These are phyloP conservation scores for Daldinia decipiens DNA, from an alignment of 495 filamentous ascomycete species.

Conservation along the genomic window DNA sequence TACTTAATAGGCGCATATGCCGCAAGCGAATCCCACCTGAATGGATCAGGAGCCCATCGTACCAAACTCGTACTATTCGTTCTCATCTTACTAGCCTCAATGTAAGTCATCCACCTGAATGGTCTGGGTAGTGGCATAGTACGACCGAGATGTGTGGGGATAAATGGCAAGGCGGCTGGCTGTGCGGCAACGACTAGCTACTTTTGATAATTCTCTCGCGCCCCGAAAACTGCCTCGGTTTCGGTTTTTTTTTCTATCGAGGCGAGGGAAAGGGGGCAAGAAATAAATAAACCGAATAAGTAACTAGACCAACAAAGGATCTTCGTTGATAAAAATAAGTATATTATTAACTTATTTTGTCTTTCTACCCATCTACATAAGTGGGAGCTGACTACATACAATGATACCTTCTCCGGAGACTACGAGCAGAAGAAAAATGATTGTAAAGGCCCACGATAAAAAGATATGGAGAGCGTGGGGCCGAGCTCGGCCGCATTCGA, in stretches of 20 bases:
- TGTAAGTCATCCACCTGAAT: conserved; percentile 46
- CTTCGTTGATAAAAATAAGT: conserved; percentile 13
- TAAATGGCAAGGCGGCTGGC: conserved; percentile 25
- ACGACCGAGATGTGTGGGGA: conserved; percentile 46
- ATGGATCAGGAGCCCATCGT: conserved; percentile 43
- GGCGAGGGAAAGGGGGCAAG: conserved; percentile 8
- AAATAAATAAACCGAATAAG: neutral
- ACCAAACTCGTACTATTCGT: conserved; percentile 45
- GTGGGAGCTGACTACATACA: conserved; percentile 32
- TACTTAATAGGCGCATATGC: conserved; percentile 41
- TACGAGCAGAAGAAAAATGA: conserved; percentile 22
- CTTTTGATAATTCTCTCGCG: conserved; percentile 16
- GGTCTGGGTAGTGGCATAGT: conserved; percentile 41
- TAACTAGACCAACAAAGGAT: conserved; percentile 7
- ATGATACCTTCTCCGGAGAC: conserved; percentile 38
- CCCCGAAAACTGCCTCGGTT: conserved; percentile 26
- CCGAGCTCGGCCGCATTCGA: conserved; percentile 42
- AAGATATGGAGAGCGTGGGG: conserved; percentile 41
- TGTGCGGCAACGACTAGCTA: conserved; percentile 29
- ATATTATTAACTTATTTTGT: conserved; percentile 24
- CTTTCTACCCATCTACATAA: conserved; percentile 4
- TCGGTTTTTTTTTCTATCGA: neutral
- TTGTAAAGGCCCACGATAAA: conserved; percentile 36
- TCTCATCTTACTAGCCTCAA: conserved; percentile 44
- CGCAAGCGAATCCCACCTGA: conserved; percentile 35